Evolutionary conservation across 305 asterid genomes (phyloP).

Genomic region (Fraxinus greggii): DNA sequence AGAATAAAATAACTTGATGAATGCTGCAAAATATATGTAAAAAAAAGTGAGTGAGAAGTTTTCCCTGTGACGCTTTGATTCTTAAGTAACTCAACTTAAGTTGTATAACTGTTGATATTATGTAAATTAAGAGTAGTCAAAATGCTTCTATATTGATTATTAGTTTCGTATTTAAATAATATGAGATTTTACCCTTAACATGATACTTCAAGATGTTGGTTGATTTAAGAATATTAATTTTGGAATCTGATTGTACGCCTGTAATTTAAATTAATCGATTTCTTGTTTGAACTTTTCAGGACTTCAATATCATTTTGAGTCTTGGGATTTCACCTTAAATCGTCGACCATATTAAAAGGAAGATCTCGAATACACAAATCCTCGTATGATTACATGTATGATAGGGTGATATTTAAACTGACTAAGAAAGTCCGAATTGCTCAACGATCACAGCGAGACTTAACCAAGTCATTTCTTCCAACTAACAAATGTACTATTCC

Average conservation of each 20-base stretch:
- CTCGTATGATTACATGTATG: background rate
- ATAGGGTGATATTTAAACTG: background rate
- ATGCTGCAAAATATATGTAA: background rate
- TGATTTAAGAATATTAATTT: background rate
- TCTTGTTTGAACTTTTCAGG: background rate
- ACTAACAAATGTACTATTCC: background rate
- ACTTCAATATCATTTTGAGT: too few relatives aligned
- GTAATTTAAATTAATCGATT: background rate
- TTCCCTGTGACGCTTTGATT: background rate
- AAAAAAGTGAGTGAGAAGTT: background rate
- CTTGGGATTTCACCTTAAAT: too few relatives aligned
- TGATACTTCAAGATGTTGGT: background rate
- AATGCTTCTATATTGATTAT: too few relatives aligned
- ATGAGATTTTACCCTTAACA: too few relatives aligned
- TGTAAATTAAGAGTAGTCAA: too few relatives aligned
- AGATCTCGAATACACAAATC: background rate
- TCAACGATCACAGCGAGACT: background rate
- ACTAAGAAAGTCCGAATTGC: background rate
- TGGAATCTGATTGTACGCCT: too few relatives aligned
- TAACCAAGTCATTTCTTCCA: background rate
- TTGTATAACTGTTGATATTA: too few relatives aligned
- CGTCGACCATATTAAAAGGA: background rate
- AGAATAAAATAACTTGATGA: too few relatives aligned
- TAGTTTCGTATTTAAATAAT: too few relatives aligned
- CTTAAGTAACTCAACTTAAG: too few relatives aligned